Base-by-base conservation (phyloP, 768 basidiomycete genomes). In the Mycena vitilis region DNA sequence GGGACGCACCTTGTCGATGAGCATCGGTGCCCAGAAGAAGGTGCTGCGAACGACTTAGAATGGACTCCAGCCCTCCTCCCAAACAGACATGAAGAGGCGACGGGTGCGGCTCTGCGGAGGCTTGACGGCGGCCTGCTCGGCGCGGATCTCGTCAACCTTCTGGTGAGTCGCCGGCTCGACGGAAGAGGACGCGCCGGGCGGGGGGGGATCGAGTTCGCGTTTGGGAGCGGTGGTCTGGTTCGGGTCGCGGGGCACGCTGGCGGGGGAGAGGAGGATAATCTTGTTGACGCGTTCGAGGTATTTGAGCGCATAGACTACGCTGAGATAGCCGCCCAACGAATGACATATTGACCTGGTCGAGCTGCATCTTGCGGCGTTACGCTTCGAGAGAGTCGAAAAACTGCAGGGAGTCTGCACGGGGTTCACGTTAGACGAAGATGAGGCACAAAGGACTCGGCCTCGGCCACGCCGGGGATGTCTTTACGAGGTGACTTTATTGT, bases 31-130 rank as follows among this genome's bases (percentile, higher is more conserved):
- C 88, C 89, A 95, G 70, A 96, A 91, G 11, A 92, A 73, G 6
- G 91, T 86, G 1, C 88, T 89, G 25, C 96, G 87, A 54, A 96
- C 89, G 63, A 97, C 84, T 68, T 95, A 91, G 82, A 98, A 97
- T 20, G 96, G 96, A 74, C 93, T 95, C 88, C 89, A 95, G 5
- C 95, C 95, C 73, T 94, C 91, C 78, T 96, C 95, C 95, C 95
- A 97, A 2, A 95, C 80, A 76, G 95, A 93, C 15, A 87, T 89
- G 72, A 93, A 79, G 8, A 95, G 68, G 65, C 81, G 85, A 45
- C 87, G 80, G 13, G 84, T 75, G 15, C 84, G 82, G 70, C 82
- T 90, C 80, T 89, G 87, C 53, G 85, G 82, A 47, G 75, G 76
- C 77, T 89, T 89, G 30, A 81, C 84, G 5, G 76, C 81, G 60